Base-by-base conservation (phyloP, 2,329 filamentous ascomycete species). In the Ascosphaera aggregata region DNA sequence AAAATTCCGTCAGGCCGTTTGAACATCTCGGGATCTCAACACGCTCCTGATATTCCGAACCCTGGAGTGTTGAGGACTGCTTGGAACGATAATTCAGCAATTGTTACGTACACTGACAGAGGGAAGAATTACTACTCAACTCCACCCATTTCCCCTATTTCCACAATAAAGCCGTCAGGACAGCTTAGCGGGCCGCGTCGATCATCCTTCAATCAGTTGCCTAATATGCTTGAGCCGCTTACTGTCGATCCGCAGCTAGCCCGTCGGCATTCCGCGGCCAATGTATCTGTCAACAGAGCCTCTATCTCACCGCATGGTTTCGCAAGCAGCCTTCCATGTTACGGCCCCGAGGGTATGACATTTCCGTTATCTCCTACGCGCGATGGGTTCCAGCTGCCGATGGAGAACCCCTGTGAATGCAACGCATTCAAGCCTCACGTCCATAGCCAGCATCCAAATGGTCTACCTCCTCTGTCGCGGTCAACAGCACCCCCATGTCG, bases 281-380 rank as follows among this genome's bases (percentile, higher is more conserved):
- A 31, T 31, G 9, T 31, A 15, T 31, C 27, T 9, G 9, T 31
- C 9, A 31, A 31, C 15, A 31, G 27, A 31, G 27, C 9, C 27
- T 15, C 15, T 15, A 31, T 15, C 27, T 31, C 27, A 15, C 27
- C 27, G 9, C 27, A 9, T 9, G 27, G 44, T 32, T 44, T 45
- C 39, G 43, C 40, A 38, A 36, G 40, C 40, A 16, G 15, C 39
- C 37, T 41, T 39, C 18, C 36, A 36, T 19, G 40, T n/a, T 13
- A 31, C 13, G n/a, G 35, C 17, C 22, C 40, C 36, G 27, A 31
- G 9, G 27, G 27, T 15, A 15, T 9, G 38, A 38, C 37, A 39
- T 40, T 37, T 34, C 41, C 30, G 47, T 39, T 39, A 43, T 15
- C 18, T 43, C 39, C 40, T 43, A 16, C 34, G 44, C 16, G 24